phyloP scores from a whole-genome alignment of 495 filamentous ascomycete genomes.

The Arthonia radiata region DNA sequence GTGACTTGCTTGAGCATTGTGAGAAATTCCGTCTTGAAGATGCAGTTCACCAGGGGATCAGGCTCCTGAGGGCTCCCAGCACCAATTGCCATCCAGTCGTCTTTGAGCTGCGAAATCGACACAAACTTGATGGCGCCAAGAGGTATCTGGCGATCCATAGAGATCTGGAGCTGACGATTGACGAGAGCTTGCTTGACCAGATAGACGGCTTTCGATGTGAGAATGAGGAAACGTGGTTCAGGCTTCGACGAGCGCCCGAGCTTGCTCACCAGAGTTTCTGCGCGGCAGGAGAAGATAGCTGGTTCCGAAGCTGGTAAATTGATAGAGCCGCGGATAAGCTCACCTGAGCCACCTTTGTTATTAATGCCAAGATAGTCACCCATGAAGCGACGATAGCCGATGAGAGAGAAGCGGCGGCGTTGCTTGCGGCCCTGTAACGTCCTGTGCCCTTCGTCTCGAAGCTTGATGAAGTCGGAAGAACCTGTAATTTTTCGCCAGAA shows the following conservation, averaged over 20 bases:
- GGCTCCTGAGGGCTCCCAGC: slow-evolving; percentile 71
- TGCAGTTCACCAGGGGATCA: slow-evolving; percentile 73
- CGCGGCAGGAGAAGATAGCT: slow-evolving; percentile 69
- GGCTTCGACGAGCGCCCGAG: slow-evolving; percentile 91
- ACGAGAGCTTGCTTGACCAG: slow-evolving; percentile 64
- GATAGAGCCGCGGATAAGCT: slow-evolving; percentile 50
- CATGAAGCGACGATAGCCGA: slow-evolving; percentile 77
- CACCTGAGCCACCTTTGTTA: slow-evolving; percentile 55
- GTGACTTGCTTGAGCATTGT: slow-evolving; percentile 58
- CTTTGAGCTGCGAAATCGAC: slow-evolving; percentile 49
- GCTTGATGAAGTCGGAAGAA: slow-evolving; percentile 61
- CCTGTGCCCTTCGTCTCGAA: slow-evolving; percentile 76
- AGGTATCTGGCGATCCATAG: slow-evolving; percentile 55
- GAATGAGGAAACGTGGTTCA: slow-evolving; percentile 56
- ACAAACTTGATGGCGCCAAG: slow-evolving; percentile 72
- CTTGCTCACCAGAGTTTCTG: slow-evolving; percentile 71
- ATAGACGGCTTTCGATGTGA: slow-evolving; percentile 70
- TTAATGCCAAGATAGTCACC: slow-evolving; percentile 86
- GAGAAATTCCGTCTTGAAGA: slow-evolving; percentile 94
- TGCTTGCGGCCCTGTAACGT: slow-evolving; percentile 71
- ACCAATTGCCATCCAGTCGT: slow-evolving; percentile 92
- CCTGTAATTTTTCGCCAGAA: slow-evolving; percentile 84
- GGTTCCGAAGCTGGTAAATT: slow-evolving; percentile 42
- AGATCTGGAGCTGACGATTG: slow-evolving; percentile 57
- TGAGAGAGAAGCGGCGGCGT: slow-evolving; percentile 63